These are phyloP conservation scores for Pythium aristosporum DNA, from an alignment of 352 stramenopile genomes.

Conservation along the genomic window DNA sequence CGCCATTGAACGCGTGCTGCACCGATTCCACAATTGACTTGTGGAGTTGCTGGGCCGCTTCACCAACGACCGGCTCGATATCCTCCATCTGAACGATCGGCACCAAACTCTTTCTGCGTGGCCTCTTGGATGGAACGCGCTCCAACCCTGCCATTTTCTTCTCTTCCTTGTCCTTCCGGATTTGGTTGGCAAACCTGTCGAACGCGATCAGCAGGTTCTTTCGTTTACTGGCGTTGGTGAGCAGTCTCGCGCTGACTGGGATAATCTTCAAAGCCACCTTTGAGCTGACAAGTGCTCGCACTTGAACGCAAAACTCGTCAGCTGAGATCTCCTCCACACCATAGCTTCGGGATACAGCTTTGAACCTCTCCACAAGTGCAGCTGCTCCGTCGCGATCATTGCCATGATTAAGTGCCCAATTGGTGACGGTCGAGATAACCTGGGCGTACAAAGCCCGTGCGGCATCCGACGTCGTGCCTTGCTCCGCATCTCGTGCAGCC, in stretches of 20 bases:
- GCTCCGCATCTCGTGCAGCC: conserved; percentile 21
- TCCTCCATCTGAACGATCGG: conserved; percentile 67
- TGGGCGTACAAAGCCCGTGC: conserved; percentile 63
- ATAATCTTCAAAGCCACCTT: conserved; percentile 77
- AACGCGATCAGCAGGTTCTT: conserved; percentile 54
- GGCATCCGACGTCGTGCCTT: conserved; percentile 32
- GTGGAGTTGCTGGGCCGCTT: conserved; percentile 78
- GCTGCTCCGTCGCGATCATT: conserved; percentile 40
- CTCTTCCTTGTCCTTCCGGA: conserved; percentile 73
- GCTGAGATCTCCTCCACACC: conserved; percentile 62
- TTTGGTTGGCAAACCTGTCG: conserved; percentile 60
- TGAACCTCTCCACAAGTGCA: conserved; percentile 59
- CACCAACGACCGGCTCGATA: conserved; percentile 79
- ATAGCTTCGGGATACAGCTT: conserved; percentile 53
- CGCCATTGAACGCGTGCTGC: conserved; percentile 63
- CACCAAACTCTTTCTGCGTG: conserved; percentile 40
- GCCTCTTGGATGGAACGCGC: conserved; percentile 29
- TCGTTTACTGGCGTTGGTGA: conserved; percentile 57
- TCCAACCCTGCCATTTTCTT: conserved; percentile 54
- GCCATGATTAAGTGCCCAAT: conserved; percentile 57
- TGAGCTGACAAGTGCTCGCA: conserved; percentile 66
- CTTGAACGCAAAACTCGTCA: conserved; percentile 70
- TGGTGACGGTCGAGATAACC: conserved; percentile 62
- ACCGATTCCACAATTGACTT: conserved; percentile 84
- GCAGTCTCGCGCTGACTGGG: conserved; percentile 65